Evolutionary conservation across 768 basidiomycete genomes (phyloP).

Genomic region (Pleurotus ostreatus): DNA sequence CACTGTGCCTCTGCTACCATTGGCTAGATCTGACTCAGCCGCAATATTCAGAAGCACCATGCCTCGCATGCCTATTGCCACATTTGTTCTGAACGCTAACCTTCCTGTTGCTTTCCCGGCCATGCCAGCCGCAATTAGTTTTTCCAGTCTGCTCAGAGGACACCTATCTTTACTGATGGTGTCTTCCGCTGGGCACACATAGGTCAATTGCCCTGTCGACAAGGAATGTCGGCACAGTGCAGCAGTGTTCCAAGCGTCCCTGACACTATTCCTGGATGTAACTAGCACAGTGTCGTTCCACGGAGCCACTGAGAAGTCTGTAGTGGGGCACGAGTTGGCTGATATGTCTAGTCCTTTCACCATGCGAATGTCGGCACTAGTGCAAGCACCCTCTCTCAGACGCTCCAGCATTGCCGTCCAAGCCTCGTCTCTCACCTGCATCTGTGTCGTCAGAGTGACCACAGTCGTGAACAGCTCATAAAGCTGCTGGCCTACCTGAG

Average conservation of each 20-base stretch:
- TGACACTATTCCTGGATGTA: not conserved
- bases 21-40: constrained; percentile 6
- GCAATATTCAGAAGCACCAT: constrained; percentile 8
- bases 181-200: not conserved
- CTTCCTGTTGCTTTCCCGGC: not conserved
- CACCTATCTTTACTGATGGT: not conserved
- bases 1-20: constrained; percentile 1
- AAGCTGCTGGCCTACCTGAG: no score
- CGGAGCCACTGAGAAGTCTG: not conserved
- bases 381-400: no score
- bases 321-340: no score
- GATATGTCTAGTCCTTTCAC: not conserved
- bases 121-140: not conserved
- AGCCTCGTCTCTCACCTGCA: no score
- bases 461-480: no score
- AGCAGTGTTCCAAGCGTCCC: not conserved
- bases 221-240: not conserved
- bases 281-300: constrained; percentile 4
- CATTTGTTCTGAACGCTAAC: not conserved
- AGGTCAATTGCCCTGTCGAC: not conserved
- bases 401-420: no score
- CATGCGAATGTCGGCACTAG: not conserved
- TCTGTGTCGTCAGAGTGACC: no score
- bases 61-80: constrained; percentile 2
- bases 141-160: not conserved